These are phyloP conservation scores for Ogataea methanolica DNA, from an alignment of 805 yeast species.

Conservation along the genomic window DNA sequence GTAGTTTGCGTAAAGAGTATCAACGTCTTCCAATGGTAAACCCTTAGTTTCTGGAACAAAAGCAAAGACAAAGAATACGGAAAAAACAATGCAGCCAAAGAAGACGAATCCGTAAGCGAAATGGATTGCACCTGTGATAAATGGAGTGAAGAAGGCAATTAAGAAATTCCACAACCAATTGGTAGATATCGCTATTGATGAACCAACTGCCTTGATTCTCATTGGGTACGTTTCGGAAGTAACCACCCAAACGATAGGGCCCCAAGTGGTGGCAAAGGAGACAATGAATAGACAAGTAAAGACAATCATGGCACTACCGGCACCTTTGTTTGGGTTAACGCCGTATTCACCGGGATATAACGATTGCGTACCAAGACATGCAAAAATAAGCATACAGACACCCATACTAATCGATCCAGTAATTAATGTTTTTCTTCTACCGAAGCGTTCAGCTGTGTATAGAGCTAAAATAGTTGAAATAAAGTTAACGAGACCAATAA, in stretches of 20 bases:
- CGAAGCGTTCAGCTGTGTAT: slow-evolving; percentile 47
- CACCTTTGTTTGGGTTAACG: slow-evolving; percentile 39
- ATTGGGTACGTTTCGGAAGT: slow-evolving; percentile 66
- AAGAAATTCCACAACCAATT: slow-evolving; percentile 61
- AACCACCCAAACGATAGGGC: slow-evolving; percentile 62
- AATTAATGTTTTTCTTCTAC: slow-evolving; percentile 48
- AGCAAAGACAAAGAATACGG: slow-evolving; percentile 41
- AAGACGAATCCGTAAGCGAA: slow-evolving; percentile 55
- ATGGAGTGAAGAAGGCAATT: slow-evolving; percentile 54
- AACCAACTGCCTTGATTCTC: slow-evolving; percentile 55
- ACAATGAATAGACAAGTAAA: slow-evolving; percentile 60
- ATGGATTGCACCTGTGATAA: slow-evolving; percentile 48
- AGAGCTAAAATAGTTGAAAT: slow-evolving; percentile 50
- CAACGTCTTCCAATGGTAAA: background rate
- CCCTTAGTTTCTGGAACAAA: background rate
- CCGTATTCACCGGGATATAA: slow-evolving; percentile 38
- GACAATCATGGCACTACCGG: slow-evolving; percentile 60
- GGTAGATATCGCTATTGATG: slow-evolving; percentile 60
- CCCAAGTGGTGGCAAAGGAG: slow-evolving; percentile 70
- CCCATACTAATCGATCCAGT: slow-evolving; percentile 52
- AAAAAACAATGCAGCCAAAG: slow-evolving; percentile 48
- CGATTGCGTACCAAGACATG: slow-evolving; percentile 54
- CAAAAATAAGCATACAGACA: slow-evolving; percentile 52
- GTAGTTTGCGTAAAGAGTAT: background rate
- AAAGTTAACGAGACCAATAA: slow-evolving; percentile 54